phyloP scores from a whole-genome alignment of 2,329 filamentous ascomycete species.

The Fusarium clavum region DNA sequence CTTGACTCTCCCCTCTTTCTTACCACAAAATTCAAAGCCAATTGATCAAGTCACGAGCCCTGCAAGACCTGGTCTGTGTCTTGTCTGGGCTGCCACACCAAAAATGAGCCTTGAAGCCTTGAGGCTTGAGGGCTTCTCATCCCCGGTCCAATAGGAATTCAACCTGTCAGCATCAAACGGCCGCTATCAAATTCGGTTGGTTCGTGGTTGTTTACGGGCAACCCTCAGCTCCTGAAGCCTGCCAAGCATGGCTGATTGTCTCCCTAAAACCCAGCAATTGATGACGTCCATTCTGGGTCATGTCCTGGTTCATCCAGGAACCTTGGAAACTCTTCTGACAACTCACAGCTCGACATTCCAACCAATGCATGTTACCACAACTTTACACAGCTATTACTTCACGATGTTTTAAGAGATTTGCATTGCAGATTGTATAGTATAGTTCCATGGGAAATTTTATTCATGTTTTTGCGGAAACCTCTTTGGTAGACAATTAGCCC shows the following conservation, averaged over 20 bases:
- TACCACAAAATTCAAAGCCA: conserved; percentile 8
- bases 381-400: conserved; percentile 7
- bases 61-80: conserved; percentile 26
- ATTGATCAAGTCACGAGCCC: conserved; percentile 35
- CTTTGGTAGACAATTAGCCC: conserved; percentile 39
- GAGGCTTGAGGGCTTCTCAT: conserved; percentile 10
- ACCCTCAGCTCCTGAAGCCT: conserved; percentile 14
- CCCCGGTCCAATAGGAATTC: conserved; percentile 25
- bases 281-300: conserved; percentile 35
- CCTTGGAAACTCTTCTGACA: conserved; percentile 27
- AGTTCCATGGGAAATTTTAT: conserved; percentile 39
- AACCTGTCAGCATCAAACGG: conserved; percentile 27
- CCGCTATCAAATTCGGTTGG: conserved; percentile 21
- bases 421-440: conserved; percentile 5
- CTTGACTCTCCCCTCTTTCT: neutral
- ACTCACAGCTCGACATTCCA: conserved; percentile 27
- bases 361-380: neutral
- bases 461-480: conserved; percentile 45
- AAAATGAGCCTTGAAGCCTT: neutral
- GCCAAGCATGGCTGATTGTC: neutral
- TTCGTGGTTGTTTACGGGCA: conserved; percentile 15
- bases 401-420: neutral
- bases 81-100: conserved; percentile 29
- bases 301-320: conserved; percentile 33
- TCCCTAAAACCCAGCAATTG: conserved; percentile 6